Evolutionary conservation across 73 alveolate genomes (phyloP).

Genomic region (Diophrys sp.): DNA sequence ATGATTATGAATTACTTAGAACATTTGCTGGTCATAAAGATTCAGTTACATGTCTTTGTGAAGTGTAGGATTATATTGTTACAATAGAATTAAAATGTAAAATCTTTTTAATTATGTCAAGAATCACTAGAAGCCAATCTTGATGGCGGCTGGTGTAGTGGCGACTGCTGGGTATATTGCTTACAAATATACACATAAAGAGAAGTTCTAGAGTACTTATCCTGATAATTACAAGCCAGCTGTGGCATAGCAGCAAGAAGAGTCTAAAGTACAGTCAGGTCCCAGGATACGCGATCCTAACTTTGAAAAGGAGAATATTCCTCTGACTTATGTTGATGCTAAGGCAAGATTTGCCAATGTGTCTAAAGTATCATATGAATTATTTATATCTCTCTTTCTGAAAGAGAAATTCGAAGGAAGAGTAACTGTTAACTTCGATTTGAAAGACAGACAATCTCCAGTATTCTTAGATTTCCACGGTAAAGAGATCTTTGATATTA

Average conservation of each 20-base stretch:
- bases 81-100: no score
- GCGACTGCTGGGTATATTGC: slow-evolving; percentile 2
- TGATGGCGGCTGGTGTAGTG: slow-evolving; percentile 15
- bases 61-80: no score
- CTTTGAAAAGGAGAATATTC: slow-evolving; percentile 14
- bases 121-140: slow-evolving; percentile 8
- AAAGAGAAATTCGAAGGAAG: slow-evolving; percentile 53
- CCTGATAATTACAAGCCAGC: background rate
- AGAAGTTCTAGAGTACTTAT: background rate
- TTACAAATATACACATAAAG: background rate
- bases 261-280: background rate
- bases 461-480: slow-evolving; percentile 77
- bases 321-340: slow-evolving; percentile 56
- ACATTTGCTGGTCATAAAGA: no score
- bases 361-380: slow-evolving; percentile 50
- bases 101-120: background rate
- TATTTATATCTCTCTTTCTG: slow-evolving; percentile 21
- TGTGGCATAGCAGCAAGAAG: slow-evolving; percentile 3
- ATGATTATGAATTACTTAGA: no score
- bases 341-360: slow-evolving; percentile 32
- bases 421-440: slow-evolving; percentile 25
- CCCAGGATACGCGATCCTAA: slow-evolving; percentile 21
- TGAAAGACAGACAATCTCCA: slow-evolving; percentile 8
- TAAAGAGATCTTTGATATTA: slow-evolving; percentile 35
- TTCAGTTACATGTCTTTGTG: no score